Evolutionary conservation across 148 eudicot genomes (phyloP).

Genomic region (Rhododendron ovatum): DNA sequence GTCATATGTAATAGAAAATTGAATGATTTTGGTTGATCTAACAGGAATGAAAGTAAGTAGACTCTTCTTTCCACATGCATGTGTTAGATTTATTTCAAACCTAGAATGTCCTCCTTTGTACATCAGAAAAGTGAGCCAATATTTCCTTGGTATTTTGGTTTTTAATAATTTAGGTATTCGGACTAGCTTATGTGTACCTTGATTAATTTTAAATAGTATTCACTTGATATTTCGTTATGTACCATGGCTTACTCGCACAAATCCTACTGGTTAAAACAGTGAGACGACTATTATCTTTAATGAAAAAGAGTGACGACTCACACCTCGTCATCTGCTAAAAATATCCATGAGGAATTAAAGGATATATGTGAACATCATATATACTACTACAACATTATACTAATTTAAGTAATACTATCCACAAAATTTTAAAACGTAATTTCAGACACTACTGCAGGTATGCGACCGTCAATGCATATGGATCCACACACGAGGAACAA

Average conservation of each 20-base stretch:
- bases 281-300: too few relatives aligned
- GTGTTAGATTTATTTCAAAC: neutral
- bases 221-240: neutral
- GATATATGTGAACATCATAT: neutral
- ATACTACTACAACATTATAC: too few relatives aligned
- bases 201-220: too few relatives aligned
- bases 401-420: too few relatives aligned
- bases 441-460: too few relatives aligned
- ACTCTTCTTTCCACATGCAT: neutral
- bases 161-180: too few relatives aligned
- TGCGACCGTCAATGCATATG: too few relatives aligned
- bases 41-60: neutral
- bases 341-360: neutral
- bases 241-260: neutral
- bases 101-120: neutral
- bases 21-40: neutral
- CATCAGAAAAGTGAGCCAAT: neutral
- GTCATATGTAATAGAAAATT: neutral
- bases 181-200: too few relatives aligned
- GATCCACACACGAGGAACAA: too few relatives aligned
- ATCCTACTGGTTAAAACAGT: too few relatives aligned
- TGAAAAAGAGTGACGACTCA: neutral
- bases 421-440: too few relatives aligned
- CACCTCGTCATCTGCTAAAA: conserved; percentile 14
- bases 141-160: too few relatives aligned